Percentiles rank a stretch among this genome's conserved stretches.
phyloP scores from a whole-genome alignment of 2,329 filamentous ascomycete species.

The Cladophialophora chaetospira region DNA sequence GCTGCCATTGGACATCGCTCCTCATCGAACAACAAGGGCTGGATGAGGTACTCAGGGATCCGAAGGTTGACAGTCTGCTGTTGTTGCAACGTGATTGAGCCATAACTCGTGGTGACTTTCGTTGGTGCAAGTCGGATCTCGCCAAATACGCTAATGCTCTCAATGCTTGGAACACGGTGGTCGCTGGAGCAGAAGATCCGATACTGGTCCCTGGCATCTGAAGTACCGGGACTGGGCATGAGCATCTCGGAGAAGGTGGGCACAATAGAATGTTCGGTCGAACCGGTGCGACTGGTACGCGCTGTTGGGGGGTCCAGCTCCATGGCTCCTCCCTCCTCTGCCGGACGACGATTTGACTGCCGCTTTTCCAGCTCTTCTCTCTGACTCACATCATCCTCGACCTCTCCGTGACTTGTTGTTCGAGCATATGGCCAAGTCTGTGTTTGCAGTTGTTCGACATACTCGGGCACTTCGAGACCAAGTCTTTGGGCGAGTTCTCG shows the following conservation, averaged over 20 bases:
- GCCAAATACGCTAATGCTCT: conserved; percentile 13
- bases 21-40: conserved; percentile 15
- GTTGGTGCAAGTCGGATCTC: neutral
- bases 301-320: neutral
- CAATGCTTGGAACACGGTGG: conserved; percentile 1
- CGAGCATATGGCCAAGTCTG: neutral
- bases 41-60: conserved; percentile 14
- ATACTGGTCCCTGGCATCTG: conserved; percentile 9
- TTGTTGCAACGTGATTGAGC: neutral
- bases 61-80: neutral
- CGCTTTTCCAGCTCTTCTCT: conserved; percentile 5
- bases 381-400: conserved; percentile 8
- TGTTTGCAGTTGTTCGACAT: neutral
- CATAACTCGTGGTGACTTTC: neutral
- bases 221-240: neutral
- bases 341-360: neutral
- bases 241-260: neutral
- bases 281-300: neutral
- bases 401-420: neutral
- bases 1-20: conserved; percentile 16
- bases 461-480: conserved; percentile 1
- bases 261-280: neutral
- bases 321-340: neutral
- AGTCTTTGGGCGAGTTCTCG: conserved; percentile 8
- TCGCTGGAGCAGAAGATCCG: conserved; percentile 12